Evolutionary conservation across 306 rosid species (phyloP), one percentile per base, ranked within the genome.

Genomic region (Quercus agrifolia): DNA sequence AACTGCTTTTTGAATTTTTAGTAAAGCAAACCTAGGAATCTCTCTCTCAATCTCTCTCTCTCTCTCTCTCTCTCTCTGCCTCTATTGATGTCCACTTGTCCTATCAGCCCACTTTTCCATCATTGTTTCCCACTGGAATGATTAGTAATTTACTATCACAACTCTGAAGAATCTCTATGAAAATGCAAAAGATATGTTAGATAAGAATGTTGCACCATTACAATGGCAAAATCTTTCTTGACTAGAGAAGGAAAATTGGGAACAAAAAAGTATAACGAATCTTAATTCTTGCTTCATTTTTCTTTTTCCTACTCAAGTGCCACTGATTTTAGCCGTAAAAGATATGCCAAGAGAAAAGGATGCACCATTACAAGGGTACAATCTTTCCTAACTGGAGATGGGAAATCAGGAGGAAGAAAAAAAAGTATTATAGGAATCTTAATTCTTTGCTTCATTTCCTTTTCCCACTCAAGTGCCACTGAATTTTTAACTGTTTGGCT

Each of bases 81-180:
- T 66, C 5, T 11, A 5, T 31, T 17, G 8, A 3, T 23, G 30
- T 38, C 46, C 46, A 38, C 46, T 68, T 75, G 87, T 80, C 78
- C 75, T 70, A 58, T 86, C 85, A 63, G 70, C 81, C 79, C 52
- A 73, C 80, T 71, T 82, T 51, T 76, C 70, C 87, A 89, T 89
- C 86, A 84, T 84, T 84, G 85, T 75, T 85, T 74, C 77, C 58
- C 83, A 80, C 75, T 23, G 41, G 68, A 80, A 82, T 81, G 78
- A 82, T 85, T 73, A 59, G 71, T 69, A 77, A 78, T 89, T 80
- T 83, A 82, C 80, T 85, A 89, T 84, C 86, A 58, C 75, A 70
- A 79, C 79, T 77, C 77, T 56, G 46, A 74, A 70, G 85, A 88
- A 85, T 85, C 88, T 75, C 51, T 30, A 44, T 38, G 55, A 80